Percentiles rank a stretch among this genome's conserved stretches.
Evolutionary conservation across 257 asterid genomes (phyloP).

Genomic region (Nicotiana sylvestris): DNA sequence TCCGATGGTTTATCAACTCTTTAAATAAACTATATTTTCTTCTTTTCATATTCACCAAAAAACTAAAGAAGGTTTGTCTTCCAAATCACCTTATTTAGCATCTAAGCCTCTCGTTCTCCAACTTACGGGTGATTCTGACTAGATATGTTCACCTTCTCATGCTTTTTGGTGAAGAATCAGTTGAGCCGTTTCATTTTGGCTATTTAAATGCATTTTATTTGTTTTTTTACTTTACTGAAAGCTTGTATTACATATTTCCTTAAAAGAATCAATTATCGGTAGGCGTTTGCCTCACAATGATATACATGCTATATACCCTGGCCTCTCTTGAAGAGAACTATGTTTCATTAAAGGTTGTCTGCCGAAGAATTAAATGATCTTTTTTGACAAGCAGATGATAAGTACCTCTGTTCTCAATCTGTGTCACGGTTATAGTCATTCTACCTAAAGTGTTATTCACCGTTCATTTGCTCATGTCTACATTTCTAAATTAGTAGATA

Average conservation of each 20-base stretch:
- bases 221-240: background rate
- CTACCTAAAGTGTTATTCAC: background rate
- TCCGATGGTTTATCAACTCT: background rate
- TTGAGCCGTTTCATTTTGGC: background rate
- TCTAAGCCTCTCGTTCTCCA: background rate
- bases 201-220: background rate
- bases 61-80: background rate
- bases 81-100: background rate
- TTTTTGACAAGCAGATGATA: background rate
- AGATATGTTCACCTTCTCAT: background rate
- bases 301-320: background rate
- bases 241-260: background rate
- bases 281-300: background rate
- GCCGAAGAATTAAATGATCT: background rate
- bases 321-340: background rate
- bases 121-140: background rate
- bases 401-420: background rate
- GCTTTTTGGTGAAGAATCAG: background rate
- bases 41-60: background rate
- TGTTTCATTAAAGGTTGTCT: background rate
- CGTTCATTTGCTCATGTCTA: background rate
- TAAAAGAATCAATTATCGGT: background rate
- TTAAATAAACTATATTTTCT: background rate
- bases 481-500: background rate
- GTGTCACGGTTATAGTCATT: background rate